Base-by-base conservation (phyloP, 108 stramenopile genomes). In the Skeletonema costatum region DNA sequence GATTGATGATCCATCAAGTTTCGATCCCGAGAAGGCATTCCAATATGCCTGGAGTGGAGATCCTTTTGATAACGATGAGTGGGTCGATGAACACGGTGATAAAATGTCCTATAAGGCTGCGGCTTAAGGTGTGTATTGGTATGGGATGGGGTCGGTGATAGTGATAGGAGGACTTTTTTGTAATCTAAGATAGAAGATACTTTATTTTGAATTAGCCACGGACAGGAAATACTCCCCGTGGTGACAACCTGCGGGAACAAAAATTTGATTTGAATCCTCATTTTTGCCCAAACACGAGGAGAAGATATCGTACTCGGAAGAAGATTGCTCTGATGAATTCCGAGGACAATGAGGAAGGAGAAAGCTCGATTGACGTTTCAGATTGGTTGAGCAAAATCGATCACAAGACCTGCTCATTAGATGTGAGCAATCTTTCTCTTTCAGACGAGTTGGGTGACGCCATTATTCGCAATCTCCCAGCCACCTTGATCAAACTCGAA, bases 1-100 rank as follows among this genome's bases (percentile, higher is more conserved):
- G 39, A 98, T 99, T 82, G 96, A 94, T 29, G 87, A 98, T 84
- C 95, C 96, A 6, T 79, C 81, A 14, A 82, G 78, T 41, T 98
- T 92, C 74, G 97, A 98, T 77, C 81, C 80, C 32, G 96, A 97
- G 63, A 94, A 97, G 64, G 93, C 92, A 68, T 99, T 98, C 84
- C 99, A 99, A 84, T 90, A 87, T 74, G 93, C 97, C 12, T 98
- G 97, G 97, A 94, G 95, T 73, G 98, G 98, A 62, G 92, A 90
- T 81, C 87, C 91, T 3, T 97, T 97, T 74, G 87, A 85, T 68
- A 98, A 98, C 75, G 73, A 73, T 14, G 92, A 94, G 61, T 98
- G 98, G 98, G 86, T 90, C 9, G 86, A 94, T 53, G 81, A 93
- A 73, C 91, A 95, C 77, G 97, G 97, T 56, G 95, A 70, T 69